A percentile compares a stretch with the other conserved stretches of the same genome.
phyloP scores from a whole-genome alignment of 805 yeast genomes.

The Nakazawaea anatomiae region DNA sequence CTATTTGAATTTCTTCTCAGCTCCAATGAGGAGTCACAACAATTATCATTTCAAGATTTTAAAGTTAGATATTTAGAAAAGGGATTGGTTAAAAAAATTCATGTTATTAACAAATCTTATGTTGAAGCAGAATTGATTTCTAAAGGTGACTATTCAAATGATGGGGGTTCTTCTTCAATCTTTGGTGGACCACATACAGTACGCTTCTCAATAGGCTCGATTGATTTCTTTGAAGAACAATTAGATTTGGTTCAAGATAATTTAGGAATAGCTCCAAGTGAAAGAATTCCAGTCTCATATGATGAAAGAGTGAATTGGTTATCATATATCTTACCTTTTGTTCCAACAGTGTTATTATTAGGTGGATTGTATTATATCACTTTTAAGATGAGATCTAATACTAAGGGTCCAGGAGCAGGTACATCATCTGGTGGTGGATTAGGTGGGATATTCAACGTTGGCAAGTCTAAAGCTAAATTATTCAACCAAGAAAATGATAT shows the following conservation, averaged over 20 bases:
- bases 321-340: constrained; percentile 60
- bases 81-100: constrained; percentile 66
- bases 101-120: constrained; percentile 69
- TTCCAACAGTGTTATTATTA: constrained; percentile 86
- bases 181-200: constrained; percentile 17
- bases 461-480: constrained; percentile 84
- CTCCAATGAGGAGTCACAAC: constrained; percentile 11
- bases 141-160: constrained; percentile 24
- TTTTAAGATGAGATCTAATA: constrained; percentile 41
- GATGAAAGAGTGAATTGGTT: constrained; percentile 63
- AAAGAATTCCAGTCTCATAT: constrained; percentile 79
- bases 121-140: constrained; percentile 57
- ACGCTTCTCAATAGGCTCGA: constrained; percentile 81
- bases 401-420: constrained; percentile 18
- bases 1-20: background rate
- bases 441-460: constrained; percentile 78
- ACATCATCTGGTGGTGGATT: constrained; percentile 56
- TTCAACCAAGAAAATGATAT: constrained; percentile 91
- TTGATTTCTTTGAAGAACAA: constrained; percentile 80
- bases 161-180: constrained; percentile 1
- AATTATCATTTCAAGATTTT: constrained; percentile 91
- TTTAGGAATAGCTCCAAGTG: constrained; percentile 50
- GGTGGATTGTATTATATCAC: constrained; percentile 87
- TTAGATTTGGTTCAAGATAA: constrained; percentile 72
- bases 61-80: constrained; percentile 66